A percentile compares a stretch with the other conserved stretches of the same genome.
These are phyloP conservation scores for Meyerozyma elateridarum DNA, from an alignment of 1,139 yeast species.

Conservation along the genomic window DNA sequence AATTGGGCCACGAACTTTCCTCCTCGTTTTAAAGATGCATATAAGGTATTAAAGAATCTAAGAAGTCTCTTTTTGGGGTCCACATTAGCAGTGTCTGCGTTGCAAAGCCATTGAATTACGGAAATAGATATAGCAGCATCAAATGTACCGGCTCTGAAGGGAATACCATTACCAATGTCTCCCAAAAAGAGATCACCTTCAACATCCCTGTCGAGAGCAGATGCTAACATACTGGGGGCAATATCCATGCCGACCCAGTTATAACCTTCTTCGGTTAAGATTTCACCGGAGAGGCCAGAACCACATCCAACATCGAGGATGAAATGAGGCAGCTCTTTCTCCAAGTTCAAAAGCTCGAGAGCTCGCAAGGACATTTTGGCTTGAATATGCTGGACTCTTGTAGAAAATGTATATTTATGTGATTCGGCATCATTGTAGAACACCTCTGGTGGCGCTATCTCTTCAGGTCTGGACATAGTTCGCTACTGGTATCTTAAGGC, in stretches of 20 bases:
- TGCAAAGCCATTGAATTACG: slow-evolving; percentile 97
- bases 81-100: slow-evolving; percentile 78
- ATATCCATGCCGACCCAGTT: slow-evolving; percentile 97
- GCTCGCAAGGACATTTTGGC: slow-evolving; percentile 97
- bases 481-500: no score
- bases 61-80: slow-evolving; percentile 85
- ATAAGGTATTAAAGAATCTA: slow-evolving; percentile 81
- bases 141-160: slow-evolving; percentile 93
- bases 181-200: slow-evolving; percentile 90
- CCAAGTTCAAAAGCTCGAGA: slow-evolving; percentile 72
- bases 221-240: slow-evolving; percentile 92
- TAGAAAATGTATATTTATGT: slow-evolving; percentile 79
- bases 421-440: slow-evolving; percentile 91
- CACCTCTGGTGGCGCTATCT: slow-evolving; percentile 94
- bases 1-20: slow-evolving; percentile 97
- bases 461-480: slow-evolving; percentile 93
- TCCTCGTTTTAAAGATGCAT: slow-evolving; percentile 83
- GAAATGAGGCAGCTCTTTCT: slow-evolving; percentile 59
- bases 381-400: slow-evolving; percentile 97
- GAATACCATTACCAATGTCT: slow-evolving; percentile 92
- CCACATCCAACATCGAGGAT: slow-evolving; percentile 95
- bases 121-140: slow-evolving; percentile 96
- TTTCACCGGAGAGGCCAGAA: slow-evolving; percentile 93
- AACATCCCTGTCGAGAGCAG: slow-evolving; percentile 85
- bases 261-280: slow-evolving; percentile 88